phyloP scores from a whole-genome alignment of 805 yeast species.

The Lipomyces chichibuensis region DNA sequence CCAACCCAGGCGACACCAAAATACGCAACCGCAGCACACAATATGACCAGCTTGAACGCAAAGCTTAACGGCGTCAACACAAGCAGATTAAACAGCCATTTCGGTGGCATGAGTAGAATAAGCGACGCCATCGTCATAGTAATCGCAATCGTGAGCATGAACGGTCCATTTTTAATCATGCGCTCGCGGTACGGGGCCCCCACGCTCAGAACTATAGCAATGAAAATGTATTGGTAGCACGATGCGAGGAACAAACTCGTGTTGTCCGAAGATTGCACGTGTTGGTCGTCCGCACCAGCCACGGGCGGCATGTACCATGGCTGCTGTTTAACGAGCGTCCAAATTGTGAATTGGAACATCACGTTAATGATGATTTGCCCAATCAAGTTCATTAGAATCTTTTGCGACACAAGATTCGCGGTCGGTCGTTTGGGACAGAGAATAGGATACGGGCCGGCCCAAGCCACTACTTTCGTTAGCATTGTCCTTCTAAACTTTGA shows the following conservation, averaged over 20 bases:
- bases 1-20: constrained; percentile 53
- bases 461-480: constrained; percentile 63
- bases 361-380: constrained; percentile 70
- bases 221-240: constrained; percentile 84
- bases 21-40: constrained; percentile 54
- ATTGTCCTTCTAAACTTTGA: not conserved
- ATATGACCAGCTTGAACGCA: constrained; percentile 56
- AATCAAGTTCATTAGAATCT: constrained; percentile 79
- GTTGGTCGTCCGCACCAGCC: constrained; percentile 72
- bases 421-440: constrained; percentile 81
- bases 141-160: constrained; percentile 60
- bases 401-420: constrained; percentile 88
- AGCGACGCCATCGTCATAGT: constrained; percentile 56
- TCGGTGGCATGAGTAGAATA: constrained; percentile 58
- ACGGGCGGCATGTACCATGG: constrained; percentile 64
- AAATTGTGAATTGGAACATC: constrained; percentile 66
- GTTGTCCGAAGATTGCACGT: constrained; percentile 85
- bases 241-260: constrained; percentile 79
- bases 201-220: constrained; percentile 79
- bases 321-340: constrained; percentile 61
- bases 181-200: constrained; percentile 95
- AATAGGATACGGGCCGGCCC: constrained; percentile 77
- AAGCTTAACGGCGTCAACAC: constrained; percentile 67
- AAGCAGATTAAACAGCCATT: constrained; percentile 67
- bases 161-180: constrained; percentile 64